Evolutionary conservation across 2,329 filamentous ascomycete genomes (phyloP).

Genomic region (Beauveria sp.): DNA sequence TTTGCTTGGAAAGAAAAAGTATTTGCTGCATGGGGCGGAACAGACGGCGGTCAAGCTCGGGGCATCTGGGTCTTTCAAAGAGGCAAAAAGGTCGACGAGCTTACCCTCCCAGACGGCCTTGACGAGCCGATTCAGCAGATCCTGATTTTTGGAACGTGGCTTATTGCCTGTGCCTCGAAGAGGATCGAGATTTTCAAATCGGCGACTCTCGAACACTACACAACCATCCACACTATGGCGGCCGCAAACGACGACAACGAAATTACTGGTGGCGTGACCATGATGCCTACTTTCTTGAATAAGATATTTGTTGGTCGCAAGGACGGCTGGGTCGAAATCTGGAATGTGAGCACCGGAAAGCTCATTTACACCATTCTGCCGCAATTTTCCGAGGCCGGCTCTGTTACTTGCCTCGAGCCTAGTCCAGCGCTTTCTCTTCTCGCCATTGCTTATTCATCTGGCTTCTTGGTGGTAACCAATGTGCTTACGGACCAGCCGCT

Average conservation of each 20-base stretch:
- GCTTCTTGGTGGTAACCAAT: conserved; percentile 73
- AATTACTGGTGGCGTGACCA: conserved; percentile 72
- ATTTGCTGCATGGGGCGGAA: conserved; percentile 81
- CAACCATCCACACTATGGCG: conserved; percentile 60
- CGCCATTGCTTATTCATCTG: conserved; percentile 78
- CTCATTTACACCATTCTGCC: conserved; percentile 85
- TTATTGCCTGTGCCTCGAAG: conserved; percentile 69
- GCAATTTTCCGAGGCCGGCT: conserved; percentile 61
- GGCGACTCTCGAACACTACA: conserved; percentile 78
- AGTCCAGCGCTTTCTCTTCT: conserved; percentile 78
- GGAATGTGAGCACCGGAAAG: conserved; percentile 91
- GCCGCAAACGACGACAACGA: conserved; percentile 52
- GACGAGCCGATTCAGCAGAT: conserved; percentile 69
- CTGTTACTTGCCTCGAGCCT: conserved; percentile 81
- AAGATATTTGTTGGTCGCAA: conserved; percentile 85
- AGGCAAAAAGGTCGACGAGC: conserved; percentile 72
- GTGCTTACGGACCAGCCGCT: conserved; percentile 69
- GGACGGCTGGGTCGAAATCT: conserved; percentile 90
- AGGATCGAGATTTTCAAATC: conserved; percentile 87
- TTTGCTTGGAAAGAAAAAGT: conserved; percentile 80
- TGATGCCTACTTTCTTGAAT: conserved; percentile 91
- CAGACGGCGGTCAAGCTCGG: conserved; percentile 40
- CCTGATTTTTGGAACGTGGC: conserved; percentile 82
- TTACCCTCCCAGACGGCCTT: conserved; percentile 59
- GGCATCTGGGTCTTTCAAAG: conserved; percentile 90